phyloP scores from a whole-genome alignment of 768 basidiomycete genomes.

The Trametes sanguinea region DNA sequence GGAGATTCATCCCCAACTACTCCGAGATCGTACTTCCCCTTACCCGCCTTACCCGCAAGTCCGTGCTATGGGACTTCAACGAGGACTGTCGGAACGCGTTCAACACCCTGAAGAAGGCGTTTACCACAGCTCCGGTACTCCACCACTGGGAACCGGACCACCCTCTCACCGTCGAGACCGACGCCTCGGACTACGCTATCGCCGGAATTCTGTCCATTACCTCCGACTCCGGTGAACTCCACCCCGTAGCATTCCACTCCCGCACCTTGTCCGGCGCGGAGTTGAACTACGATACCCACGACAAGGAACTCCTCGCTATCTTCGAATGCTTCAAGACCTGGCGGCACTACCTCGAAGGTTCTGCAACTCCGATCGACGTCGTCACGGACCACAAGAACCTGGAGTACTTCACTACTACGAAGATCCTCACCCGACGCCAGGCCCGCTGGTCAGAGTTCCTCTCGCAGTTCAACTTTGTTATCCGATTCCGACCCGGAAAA shows the following conservation, averaged over 20 bases:
- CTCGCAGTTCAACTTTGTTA: slow-evolving; percentile 26
- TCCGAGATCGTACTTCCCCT: slow-evolving; percentile 37
- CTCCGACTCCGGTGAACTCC: slow-evolving; percentile 24
- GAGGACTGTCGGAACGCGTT: slow-evolving; percentile 28
- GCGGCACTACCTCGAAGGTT: slow-evolving; percentile 28
- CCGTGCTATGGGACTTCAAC: slow-evolving; percentile 26
- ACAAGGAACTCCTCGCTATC: slow-evolving; percentile 53
- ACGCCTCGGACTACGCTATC: slow-evolving; percentile 27
- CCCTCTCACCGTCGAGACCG: slow-evolving; percentile 24
- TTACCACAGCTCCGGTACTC: slow-evolving; percentile 27
- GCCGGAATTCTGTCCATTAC: slow-evolving; percentile 24
- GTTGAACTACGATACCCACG: slow-evolving; percentile 50
- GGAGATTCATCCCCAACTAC: slow-evolving; percentile 33
- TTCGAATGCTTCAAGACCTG: slow-evolving; percentile 35
- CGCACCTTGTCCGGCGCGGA: slow-evolving; percentile 35
- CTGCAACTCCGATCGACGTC: slow-evolving; percentile 21
- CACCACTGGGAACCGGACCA: slow-evolving; percentile 22
- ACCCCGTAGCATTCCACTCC: slow-evolving; percentile 37
- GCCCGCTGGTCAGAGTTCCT: slow-evolving; percentile 37
- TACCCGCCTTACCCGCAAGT: slow-evolving; percentile 33
- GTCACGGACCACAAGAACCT: slow-evolving; percentile 42
- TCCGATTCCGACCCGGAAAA: neutral
- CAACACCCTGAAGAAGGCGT: slow-evolving; percentile 30
- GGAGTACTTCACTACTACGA: slow-evolving; percentile 37
- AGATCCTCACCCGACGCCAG: slow-evolving; percentile 38